These are phyloP conservation scores for Collybia sordida DNA, from an alignment of 768 basidiomycete species.

Conservation along the genomic window DNA sequence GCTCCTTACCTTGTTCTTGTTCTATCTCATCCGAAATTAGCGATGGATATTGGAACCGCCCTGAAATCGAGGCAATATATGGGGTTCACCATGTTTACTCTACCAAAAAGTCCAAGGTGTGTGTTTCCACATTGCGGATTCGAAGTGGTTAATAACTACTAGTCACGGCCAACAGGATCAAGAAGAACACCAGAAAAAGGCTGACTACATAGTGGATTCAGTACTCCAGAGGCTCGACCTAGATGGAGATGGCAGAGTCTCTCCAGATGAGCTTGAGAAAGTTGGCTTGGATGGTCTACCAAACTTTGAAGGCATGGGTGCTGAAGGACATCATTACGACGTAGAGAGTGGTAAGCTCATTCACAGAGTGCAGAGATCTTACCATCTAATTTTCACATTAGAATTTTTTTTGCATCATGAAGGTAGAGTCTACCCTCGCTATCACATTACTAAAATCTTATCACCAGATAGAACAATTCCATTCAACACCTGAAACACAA, in stretches of 20 bases:
- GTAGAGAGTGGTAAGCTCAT: slow-evolving; percentile 76
- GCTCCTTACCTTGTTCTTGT: slow-evolving; percentile 90
- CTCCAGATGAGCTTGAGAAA: slow-evolving; percentile 67
- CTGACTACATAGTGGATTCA: slow-evolving; percentile 69
- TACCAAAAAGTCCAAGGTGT: slow-evolving; percentile 74
- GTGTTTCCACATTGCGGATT: background rate
- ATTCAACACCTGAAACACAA: slow-evolving; percentile 96
- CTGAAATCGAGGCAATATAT: slow-evolving; percentile 94
- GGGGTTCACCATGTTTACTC: slow-evolving; percentile 93
- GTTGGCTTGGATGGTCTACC: slow-evolving; percentile 78
- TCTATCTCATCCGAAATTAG: slow-evolving; percentile 31
- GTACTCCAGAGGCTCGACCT: slow-evolving; percentile 74
- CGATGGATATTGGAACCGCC: slow-evolving; percentile 79
- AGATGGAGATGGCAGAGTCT: slow-evolving; percentile 68
- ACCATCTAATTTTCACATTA: slow-evolving; percentile 20
- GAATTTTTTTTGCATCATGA: slow-evolving; percentile 98
- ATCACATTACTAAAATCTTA: too few relatives aligned
- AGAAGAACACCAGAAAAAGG: slow-evolving; percentile 78
- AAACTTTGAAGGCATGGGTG: slow-evolving; percentile 80
- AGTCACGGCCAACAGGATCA: slow-evolving; percentile 51
- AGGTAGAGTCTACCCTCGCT: slow-evolving; percentile 43
- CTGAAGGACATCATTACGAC: slow-evolving; percentile 93
- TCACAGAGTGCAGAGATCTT: background rate
- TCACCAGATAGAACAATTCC: slow-evolving; percentile 68
- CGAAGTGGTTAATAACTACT: background rate